Conservation (phyloP, 2,329 filamentous ascomycete genomes). For the Akanthomyces lecanii region DNA sequence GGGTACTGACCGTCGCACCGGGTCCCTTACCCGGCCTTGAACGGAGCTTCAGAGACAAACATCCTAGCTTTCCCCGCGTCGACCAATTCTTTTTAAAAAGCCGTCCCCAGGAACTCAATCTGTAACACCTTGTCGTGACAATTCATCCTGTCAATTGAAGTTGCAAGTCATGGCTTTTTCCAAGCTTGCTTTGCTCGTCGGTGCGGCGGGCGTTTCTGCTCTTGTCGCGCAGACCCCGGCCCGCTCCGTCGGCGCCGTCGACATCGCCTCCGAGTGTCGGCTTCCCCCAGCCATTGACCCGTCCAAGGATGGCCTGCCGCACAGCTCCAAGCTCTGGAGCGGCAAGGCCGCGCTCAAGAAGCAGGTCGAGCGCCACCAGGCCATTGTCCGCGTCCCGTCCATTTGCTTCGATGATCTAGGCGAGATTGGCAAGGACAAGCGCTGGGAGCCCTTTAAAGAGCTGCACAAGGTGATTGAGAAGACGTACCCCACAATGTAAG, state of each 20-base stretch:
- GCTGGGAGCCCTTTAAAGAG: constrained; percentile 51
- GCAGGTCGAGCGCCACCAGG: constrained; percentile 48
- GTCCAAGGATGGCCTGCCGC: constrained; percentile 30
- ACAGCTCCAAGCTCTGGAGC: constrained; percentile 29
- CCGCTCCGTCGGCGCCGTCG: constrained; percentile 13
- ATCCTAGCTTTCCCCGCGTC: constrained; percentile 3
- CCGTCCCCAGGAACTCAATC: too few species aligned
- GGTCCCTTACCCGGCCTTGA: background rate
- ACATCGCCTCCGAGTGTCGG: constrained; percentile 27
- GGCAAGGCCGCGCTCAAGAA: constrained; percentile 31
- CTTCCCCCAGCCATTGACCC: constrained; percentile 33
- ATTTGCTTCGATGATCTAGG: constrained; percentile 55
- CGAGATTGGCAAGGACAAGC: constrained; percentile 46
- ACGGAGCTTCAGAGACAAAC: background rate
- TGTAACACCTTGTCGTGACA: background rate
- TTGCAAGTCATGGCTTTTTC: constrained; percentile 9
- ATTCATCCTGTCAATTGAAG: background rate
- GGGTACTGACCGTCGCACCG: background rate
- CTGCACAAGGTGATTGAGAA: constrained; percentile 44
- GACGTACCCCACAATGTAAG: constrained; percentile 48
- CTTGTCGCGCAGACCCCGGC: background rate
- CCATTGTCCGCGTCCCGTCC: constrained; percentile 51
- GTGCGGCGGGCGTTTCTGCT: constrained; percentile 4
- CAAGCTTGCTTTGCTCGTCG: constrained; percentile 15
- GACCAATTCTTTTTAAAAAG: background rate